A percentile compares a stretch with the other conserved stretches of the same genome.
phyloP scores from a whole-genome alignment of 2,329 filamentous ascomycete species.

The Cucurbitaria berberidis region DNA sequence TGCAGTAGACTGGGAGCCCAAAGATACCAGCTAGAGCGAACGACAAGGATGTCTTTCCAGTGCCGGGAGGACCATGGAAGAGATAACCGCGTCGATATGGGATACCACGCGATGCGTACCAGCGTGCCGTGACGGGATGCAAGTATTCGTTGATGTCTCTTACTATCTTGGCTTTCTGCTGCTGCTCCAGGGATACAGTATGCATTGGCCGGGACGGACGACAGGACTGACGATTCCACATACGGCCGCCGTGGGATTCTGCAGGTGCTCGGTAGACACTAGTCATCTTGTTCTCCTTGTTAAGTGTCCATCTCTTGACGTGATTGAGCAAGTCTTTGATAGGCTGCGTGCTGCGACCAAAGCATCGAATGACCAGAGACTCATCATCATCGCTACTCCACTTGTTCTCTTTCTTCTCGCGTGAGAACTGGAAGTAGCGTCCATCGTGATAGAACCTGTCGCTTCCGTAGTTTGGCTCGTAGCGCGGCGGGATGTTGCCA shows the following conservation, averaged over 20 bases:
- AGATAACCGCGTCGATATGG: constrained; percentile 86
- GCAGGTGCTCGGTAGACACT: constrained; percentile 54
- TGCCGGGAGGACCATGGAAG: constrained; percentile 79
- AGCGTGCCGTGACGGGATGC: constrained; percentile 72
- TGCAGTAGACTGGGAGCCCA: constrained; percentile 54
- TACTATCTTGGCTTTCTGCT: constrained; percentile 70
- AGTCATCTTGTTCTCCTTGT: constrained; percentile 53
- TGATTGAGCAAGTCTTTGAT: constrained; percentile 56
- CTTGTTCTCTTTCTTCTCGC: constrained; percentile 43
- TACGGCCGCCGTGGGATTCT: constrained; percentile 37
- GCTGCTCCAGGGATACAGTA: constrained; percentile 74
- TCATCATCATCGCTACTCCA: constrained; percentile 47
- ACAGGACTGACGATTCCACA: constrained; percentile 53
- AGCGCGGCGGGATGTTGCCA: constrained; percentile 55
- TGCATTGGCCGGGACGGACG: constrained; percentile 73
- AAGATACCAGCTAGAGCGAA: constrained; percentile 56
- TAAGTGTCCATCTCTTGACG: constrained; percentile 53
- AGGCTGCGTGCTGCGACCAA: constrained; percentile 56
- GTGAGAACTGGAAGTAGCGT: constrained; percentile 49
- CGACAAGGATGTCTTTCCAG: constrained; percentile 68
- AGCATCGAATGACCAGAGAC: constrained; percentile 53
- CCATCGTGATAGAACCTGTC: constrained; percentile 54
- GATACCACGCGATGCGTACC: constrained; percentile 84
- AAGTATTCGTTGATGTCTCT: constrained; percentile 80
- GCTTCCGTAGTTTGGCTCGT: constrained; percentile 57